Percentiles rank a stretch among this genome's conserved stretches.
phyloP scores from a whole-genome alignment of 352 stramenopile genomes.

The Pythium sp. region DNA sequence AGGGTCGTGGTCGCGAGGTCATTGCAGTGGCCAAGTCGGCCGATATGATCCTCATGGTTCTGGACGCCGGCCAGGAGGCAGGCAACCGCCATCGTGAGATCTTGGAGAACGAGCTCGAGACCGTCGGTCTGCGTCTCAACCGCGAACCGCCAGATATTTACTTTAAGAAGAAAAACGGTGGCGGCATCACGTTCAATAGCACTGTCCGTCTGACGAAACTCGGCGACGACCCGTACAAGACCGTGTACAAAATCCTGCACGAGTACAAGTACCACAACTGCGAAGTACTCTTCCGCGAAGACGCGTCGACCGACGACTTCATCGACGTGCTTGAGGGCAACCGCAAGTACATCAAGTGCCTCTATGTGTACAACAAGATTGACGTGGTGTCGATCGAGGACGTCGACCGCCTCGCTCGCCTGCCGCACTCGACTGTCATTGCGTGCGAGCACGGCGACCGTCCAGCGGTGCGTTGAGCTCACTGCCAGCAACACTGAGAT shows the following conservation, averaged over 20 bases:
- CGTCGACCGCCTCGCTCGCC: conserved; percentile 94
- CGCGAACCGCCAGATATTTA: conserved; percentile 96
- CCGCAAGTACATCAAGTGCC: conserved; percentile 98
- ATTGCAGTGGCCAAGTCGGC: conserved; percentile 98
- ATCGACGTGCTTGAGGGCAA: conserved; percentile 99
- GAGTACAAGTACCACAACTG: conserved; percentile 99
- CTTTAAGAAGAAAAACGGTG: conserved; percentile 93
- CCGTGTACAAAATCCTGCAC: conserved; percentile 88
- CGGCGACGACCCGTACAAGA: conserved; percentile 85
- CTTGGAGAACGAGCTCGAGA: conserved; percentile 98
- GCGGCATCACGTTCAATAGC: conserved; percentile 95
- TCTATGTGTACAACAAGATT: conserved; percentile 99
- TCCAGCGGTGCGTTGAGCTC: conserved; percentile 45
- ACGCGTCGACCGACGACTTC: conserved; percentile 96
- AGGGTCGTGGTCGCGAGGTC: conserved; percentile 97
- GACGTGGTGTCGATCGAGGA: conserved; percentile 99
- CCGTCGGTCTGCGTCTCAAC: conserved; percentile 97
- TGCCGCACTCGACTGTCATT: conserved; percentile 96
- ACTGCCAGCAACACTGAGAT: background rate
- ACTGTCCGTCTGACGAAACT: conserved; percentile 95
- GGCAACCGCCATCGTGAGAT: conserved; percentile 96
- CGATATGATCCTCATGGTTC: conserved; percentile 99
- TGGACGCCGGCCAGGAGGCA: conserved; percentile 98
- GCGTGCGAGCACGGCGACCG: conserved; percentile 86
- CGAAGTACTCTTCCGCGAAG: conserved; percentile 96